These are phyloP conservation scores for Moesziomyces globuligerus DNA, from an alignment of 1,284 basidiomycete species.

Conservation along the genomic window DNA sequence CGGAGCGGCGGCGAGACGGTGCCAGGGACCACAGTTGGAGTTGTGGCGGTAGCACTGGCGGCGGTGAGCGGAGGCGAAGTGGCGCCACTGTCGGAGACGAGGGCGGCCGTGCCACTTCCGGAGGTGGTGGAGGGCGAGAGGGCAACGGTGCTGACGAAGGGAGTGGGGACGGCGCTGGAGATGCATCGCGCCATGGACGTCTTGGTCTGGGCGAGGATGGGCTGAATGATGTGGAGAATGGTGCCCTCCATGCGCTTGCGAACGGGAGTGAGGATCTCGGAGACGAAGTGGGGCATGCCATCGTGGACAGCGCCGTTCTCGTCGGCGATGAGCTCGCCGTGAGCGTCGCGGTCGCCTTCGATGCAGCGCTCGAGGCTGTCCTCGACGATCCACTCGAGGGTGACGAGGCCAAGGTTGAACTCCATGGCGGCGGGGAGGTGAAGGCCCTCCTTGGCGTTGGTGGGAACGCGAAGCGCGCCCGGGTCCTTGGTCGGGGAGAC, in stretches of 20 bases:
- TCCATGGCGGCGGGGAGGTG: constrained; percentile 60
- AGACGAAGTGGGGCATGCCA: constrained; percentile 62
- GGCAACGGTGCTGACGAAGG: constrained; percentile 46
- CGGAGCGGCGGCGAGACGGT: constrained; percentile 36
- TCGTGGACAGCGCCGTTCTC: constrained; percentile 48
- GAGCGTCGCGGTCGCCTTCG: constrained; percentile 55
- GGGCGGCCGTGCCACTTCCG: constrained; percentile 4
- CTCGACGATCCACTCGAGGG: constrained; percentile 64
- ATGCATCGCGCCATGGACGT: constrained; percentile 52
- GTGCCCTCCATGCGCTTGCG: constrained; percentile 65
- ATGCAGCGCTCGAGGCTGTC: constrained; percentile 65
- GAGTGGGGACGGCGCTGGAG: constrained; percentile 47
- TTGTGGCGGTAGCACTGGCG: constrained; percentile 1
- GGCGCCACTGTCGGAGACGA: constrained; percentile 8
- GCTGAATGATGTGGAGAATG: constrained; percentile 65
- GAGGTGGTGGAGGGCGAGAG: constrained; percentile 45
- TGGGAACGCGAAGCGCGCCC: constrained; percentile 50
- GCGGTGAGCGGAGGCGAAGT: constrained; percentile 20
- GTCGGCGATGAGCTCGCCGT: constrained; percentile 49
- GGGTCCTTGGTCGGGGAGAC: constrained; percentile 56
- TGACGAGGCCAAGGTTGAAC: constrained; percentile 64
- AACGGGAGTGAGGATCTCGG: constrained; percentile 64
- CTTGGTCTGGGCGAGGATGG: constrained; percentile 58
- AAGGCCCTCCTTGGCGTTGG: constrained; percentile 52
- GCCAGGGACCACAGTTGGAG: constrained; percentile 13